phyloP scores from a whole-genome alignment of 208 protist species.

The Trypanosoma melophagium region DNA sequence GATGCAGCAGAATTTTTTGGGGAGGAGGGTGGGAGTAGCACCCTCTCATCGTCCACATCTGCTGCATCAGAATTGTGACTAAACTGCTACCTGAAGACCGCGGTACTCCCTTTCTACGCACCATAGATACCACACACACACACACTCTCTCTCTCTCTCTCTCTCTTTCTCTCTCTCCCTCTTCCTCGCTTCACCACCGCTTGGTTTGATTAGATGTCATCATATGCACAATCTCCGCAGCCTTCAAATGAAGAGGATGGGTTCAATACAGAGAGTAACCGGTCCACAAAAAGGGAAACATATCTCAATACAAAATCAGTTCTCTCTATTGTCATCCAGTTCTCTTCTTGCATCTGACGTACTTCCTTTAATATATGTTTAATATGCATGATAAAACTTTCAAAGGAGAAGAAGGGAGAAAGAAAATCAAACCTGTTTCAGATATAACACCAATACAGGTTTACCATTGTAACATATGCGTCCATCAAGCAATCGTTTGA shows the following conservation, averaged over 20 bases:
- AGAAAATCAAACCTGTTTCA: conserved; percentile 32
- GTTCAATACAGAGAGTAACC: conserved; percentile 13
- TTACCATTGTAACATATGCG: conserved; percentile 33
- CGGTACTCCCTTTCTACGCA: too few species aligned
- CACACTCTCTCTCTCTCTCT: too few species aligned
- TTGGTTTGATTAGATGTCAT: too few species aligned
- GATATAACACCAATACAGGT: conserved; percentile 37
- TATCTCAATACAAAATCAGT: conserved; percentile 15
- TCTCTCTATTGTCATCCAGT: conserved; percentile 22
- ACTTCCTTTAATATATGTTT: conserved; percentile 27
- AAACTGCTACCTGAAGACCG: too few species aligned
- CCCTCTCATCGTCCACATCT: too few species aligned
- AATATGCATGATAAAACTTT: conserved; percentile 19
- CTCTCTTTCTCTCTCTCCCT: too few species aligned
- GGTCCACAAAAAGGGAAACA: conserved; percentile 24
- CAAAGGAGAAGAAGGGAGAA: conserved; percentile 11
- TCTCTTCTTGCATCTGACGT: conserved; percentile 21
- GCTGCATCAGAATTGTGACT: too few species aligned
- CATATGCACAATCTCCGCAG: too few species aligned
- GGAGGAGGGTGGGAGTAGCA: too few species aligned
- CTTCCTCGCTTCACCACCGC: too few species aligned
- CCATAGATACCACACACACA: too few species aligned
- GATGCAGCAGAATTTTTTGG: too few species aligned
- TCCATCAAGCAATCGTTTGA: conserved; percentile 32
- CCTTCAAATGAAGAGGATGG: conserved; percentile 4